A percentile compares a stretch with the other conserved stretches of the same genome.
Conservation (phyloP, 1,284 basidiomycete species). For the Porodaedalea pini region DNA sequence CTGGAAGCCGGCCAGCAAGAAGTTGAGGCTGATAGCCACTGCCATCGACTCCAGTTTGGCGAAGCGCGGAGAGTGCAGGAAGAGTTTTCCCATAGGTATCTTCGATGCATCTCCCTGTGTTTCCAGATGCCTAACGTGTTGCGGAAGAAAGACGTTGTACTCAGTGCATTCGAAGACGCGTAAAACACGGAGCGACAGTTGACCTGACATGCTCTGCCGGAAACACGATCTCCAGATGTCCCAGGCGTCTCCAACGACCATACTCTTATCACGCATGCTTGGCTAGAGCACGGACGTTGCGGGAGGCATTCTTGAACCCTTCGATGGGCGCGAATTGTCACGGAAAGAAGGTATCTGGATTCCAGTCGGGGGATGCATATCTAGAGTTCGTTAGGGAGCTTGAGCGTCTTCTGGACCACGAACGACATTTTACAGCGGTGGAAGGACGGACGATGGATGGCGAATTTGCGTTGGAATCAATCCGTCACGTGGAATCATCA, state of each 20-base stretch:
- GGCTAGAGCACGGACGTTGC: neutral
- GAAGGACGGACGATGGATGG: too few species aligned
- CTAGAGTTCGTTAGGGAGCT: slow-evolving; percentile 9
- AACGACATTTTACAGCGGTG: too few species aligned
- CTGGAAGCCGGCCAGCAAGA: neutral
- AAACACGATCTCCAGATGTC: neutral
- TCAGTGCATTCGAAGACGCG: neutral
- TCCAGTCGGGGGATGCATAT: neutral
- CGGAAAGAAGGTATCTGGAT: slow-evolving; percentile 5
- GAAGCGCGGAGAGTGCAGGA: neutral
- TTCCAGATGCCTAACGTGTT: neutral
- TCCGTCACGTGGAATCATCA: too few species aligned
- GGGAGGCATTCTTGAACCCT: slow-evolving; percentile 4
- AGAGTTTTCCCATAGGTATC: neutral
- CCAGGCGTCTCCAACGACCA: neutral
- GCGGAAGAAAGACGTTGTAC: neutral
- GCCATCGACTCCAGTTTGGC: neutral
- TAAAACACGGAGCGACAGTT: neutral
- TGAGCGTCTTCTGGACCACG: neutral
- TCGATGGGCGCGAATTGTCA: slow-evolving; percentile 2
- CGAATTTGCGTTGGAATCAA: too few species aligned
- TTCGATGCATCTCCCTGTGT: neutral
- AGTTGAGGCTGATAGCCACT: neutral
- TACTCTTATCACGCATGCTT: neutral
- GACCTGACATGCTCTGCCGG: neutral